These are phyloP conservation scores for Saitozyma podzolica DNA, from an alignment of 768 basidiomycete genomes.

Conservation along the genomic window DNA sequence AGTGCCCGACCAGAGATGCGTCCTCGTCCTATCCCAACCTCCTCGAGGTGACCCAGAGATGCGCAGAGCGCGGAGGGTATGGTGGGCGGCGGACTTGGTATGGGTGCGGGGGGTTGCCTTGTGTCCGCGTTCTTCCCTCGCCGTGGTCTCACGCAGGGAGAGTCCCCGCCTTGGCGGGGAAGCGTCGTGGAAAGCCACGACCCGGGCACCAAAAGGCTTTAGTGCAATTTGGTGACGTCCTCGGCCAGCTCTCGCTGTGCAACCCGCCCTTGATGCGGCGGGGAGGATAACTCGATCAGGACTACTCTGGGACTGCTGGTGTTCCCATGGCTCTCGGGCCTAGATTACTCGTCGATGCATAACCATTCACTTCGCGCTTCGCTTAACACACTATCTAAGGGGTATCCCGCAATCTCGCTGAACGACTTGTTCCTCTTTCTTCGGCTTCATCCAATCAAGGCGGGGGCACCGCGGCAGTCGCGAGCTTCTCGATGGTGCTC, in stretches of 20 bases:
- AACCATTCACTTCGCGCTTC: not conserved
- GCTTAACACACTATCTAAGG: not conserved
- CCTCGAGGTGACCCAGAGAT: constrained; percentile 27
- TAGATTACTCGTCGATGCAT: constrained; percentile 40
- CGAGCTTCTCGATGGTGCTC: too few species aligned
- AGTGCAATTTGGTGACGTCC: constrained; percentile 55
- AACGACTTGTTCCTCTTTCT: not conserved
- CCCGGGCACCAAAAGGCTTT: constrained; percentile 46
- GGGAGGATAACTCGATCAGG: constrained; percentile 53
- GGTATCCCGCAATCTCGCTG: too few species aligned
- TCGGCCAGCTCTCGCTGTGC: constrained; percentile 1
- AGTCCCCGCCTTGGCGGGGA: not conserved
- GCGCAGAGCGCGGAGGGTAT: constrained; percentile 45
- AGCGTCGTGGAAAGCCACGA: constrained; percentile 13
- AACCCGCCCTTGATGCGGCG: constrained; percentile 2
- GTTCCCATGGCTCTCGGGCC: constrained; percentile 47
- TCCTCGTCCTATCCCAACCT: constrained; percentile 15
- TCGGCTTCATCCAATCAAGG: not conserved
- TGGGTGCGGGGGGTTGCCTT: constrained; percentile 51
- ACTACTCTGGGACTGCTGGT: constrained; percentile 53
- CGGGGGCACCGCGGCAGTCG: not conserved
- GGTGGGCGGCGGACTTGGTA: constrained; percentile 44
- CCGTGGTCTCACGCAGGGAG: not conserved
- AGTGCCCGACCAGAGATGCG: constrained; percentile 54
- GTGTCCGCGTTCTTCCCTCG: constrained; percentile 12